Base-by-base conservation (phyloP, 1,139 yeast species). In the Zygoascus hellenicus region DNA sequence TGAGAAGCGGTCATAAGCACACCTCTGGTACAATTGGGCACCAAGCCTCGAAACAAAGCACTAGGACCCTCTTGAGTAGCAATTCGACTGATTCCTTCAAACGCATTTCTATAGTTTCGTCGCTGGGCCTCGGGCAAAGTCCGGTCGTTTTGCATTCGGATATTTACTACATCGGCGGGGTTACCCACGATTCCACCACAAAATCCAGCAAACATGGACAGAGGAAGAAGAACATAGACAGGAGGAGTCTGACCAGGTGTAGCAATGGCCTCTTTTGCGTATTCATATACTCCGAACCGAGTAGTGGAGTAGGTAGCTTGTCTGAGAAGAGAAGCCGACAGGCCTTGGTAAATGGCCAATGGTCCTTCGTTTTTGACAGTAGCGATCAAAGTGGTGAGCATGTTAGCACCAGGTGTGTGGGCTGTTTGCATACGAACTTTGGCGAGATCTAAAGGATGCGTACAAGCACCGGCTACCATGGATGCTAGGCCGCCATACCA, bases 1-100 rank as follows among this genome's bases (percentile, higher is more conserved):
- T 88, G 96, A 2, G 94, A 82, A 1, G 95, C 90, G 0, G 96
- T 88, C 96, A 88, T 88, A 49, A 88, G 71, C 9, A 86, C 78
- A 16, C 95, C 96, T 60, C 96, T 75, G 2, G 81, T 75, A 58
- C 86, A 74, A 61, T 88, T 88, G 19, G 96, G 95, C 22, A 75
- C 75, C 53, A 85, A 70, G 0, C 96, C 96, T 53, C 92, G 74
- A 60, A 83, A 81, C 51, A 85, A 68, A 1, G 88, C 71, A n/a
- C 59, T 48, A 1, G 74, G 57, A 11, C 84, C 82, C 63, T 88
- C 96, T 39, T 80, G 78, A 41, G 64, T 70, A n/a, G 69, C 57
- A 46, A 88, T 80, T 54, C 82, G 73, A 48, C 65, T 59, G 34
- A 87, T 66, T 6, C 96, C 96, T 62, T 87, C 90, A 42, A 87